A percentile compares a stretch with the other conserved stretches of the same genome.
These are phyloP conservation scores for Colletotrichum scovillei DNA, from an alignment of 2,329 filamentous ascomycete species.

Conservation along the genomic window DNA sequence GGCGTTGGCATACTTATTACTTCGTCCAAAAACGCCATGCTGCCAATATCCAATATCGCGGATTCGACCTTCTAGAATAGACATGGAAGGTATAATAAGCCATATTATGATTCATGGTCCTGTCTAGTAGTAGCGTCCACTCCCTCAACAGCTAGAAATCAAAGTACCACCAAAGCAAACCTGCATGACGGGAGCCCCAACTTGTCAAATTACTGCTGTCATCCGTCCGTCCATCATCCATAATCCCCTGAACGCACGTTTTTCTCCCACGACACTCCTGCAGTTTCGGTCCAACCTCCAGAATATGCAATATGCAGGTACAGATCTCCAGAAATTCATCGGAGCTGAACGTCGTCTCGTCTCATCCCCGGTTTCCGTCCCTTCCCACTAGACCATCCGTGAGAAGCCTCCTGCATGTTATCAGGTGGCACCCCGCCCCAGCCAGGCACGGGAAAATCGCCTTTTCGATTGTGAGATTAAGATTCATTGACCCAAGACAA, in stretches of 20 bases:
- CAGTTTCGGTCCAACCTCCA: not conserved
- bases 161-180: not conserved
- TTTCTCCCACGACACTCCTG: not conserved
- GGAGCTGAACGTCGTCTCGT: not conserved
- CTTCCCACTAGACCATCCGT: not conserved
- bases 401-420: not conserved
- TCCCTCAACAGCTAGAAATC: not conserved
- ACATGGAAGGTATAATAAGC: not conserved
- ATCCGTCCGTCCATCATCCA: not conserved
- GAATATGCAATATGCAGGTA: not conserved
- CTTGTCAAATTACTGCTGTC: not conserved
- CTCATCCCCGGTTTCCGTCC: not conserved
- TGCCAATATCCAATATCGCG: not conserved
- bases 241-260: not conserved
- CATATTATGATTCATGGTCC: not conserved
- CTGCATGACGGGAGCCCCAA: constrained; percentile 9
- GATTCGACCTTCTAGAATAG: not conserved
- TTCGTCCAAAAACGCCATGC: not conserved
- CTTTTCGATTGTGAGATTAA: no score
- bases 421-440: not conserved
- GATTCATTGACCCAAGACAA: no score
- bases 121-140: not conserved
- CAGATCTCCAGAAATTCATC: not conserved
- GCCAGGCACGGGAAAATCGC: no score
- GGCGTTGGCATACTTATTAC: not conserved